Base-by-base conservation (phyloP, 2,329 filamentous ascomycete genomes). In the Trichocomaceae sp. region DNA sequence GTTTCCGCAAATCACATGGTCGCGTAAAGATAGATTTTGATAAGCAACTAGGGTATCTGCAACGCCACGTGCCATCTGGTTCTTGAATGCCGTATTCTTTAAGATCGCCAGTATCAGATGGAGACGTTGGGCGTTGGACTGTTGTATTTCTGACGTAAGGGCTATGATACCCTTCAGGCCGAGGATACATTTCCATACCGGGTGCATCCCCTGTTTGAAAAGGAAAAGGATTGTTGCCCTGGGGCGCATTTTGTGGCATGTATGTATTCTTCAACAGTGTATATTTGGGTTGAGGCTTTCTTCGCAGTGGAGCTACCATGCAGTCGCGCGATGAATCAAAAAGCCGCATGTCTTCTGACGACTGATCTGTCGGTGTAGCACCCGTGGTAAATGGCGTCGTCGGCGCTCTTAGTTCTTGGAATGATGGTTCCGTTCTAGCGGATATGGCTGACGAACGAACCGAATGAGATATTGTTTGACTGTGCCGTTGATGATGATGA, bases 1-100 rank as follows among this genome's bases (percentile, higher is more conserved):
- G 82, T 62, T 84, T 84, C 26, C 82, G 74, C 17, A 84, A 70
- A 64, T 84, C 82, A 63, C 82, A 84, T 31, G 80, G 80, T 45
- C 82, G 74, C 7, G 76, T 78, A 65, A 84, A 84, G 1, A 77
- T 69, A 2, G 80, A 78, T 57, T 76, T 76, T 44, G 81, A 83
- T n/a, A 78, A 77, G 66, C 82, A 84, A 13, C 77, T 79, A 1
- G 79, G 80, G 62, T 80, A 80, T 4, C 77, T 77, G 64, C 82
- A 84, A 47, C 77, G 78, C 81, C 81, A 84, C 56, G 74, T 78
- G 1, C 67, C 68, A 13, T 68, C 64, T 6, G 60, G 52, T 7
- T 62, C 62, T n/a, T 59, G 63, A 29, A 65, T 61, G 2, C 69
- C 70, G 56, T 69, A 72, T 47, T 64, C 61, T 3, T 63, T 59